phyloP scores from a whole-genome alignment of 148 eudicot species.

The Vaccinium darrowii region DNA sequence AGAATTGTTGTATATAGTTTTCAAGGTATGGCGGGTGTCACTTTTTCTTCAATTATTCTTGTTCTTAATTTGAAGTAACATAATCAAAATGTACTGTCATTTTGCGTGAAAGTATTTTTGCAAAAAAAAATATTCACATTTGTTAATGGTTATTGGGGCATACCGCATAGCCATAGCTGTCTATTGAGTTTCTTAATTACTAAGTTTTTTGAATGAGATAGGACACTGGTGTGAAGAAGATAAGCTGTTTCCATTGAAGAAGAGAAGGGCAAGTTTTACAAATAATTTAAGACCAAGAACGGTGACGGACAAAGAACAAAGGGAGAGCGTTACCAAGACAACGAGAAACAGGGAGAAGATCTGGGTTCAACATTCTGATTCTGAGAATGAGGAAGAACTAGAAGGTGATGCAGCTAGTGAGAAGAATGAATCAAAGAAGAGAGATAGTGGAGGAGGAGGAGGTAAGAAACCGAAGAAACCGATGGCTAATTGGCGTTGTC shows the following conservation, averaged over 20 bases:
- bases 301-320: not conserved
- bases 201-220: too few relatives aligned
- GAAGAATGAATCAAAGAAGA: conserved; percentile 1
- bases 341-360: not conserved
- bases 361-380: not conserved
- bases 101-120: not conserved
- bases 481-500: not conserved
- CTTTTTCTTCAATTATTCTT: too few relatives aligned
- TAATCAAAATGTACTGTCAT: not conserved
- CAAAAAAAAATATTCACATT: not conserved
- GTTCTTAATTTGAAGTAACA: not conserved
- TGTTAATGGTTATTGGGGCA: not conserved
- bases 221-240: conserved; percentile 10
- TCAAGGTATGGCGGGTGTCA: not conserved
- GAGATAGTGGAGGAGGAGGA: not conserved
- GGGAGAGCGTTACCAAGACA: not conserved
- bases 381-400: not conserved
- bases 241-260: conserved; percentile 4
- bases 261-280: not conserved
- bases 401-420: not conserved
- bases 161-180: not conserved
- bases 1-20: not conserved
- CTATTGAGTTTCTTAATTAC: not conserved
- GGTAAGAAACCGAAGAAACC: not conserved
- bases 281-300: not conserved